Evolutionary conservation across 2,329 filamentous ascomycete genomes (phyloP).

Genomic region (Esteya vermicola): DNA sequence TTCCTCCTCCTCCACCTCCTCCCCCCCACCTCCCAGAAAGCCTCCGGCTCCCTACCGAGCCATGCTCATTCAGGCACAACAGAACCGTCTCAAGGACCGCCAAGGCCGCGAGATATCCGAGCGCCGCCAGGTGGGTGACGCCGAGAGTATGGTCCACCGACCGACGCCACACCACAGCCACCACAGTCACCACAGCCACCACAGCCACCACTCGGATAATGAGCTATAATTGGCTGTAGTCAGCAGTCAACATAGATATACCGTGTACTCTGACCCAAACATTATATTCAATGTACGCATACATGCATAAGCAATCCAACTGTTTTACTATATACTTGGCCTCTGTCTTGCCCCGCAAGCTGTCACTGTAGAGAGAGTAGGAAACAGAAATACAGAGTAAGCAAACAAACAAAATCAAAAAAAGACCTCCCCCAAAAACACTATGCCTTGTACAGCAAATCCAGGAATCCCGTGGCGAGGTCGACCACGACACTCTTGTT

Average conservation of each 20-base stretch:
- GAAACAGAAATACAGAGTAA: not conserved
- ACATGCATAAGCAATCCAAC: no score
- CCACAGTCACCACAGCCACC: no score
- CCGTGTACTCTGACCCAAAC: no score
- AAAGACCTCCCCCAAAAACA: not conserved
- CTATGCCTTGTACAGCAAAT: slow-evolving; percentile 66
- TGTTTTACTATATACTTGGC: no score
- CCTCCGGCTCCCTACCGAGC: no score
- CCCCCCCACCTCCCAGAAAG: slow-evolving; percentile 11
- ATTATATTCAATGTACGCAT: no score
- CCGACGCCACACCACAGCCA: slow-evolving; percentile 16
- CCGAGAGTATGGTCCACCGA: slow-evolving; percentile 58
- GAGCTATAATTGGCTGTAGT: no score
- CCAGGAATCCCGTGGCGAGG: slow-evolving; percentile 78
- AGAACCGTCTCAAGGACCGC: slow-evolving; percentile 50
- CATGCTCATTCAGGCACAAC: slow-evolving; percentile 42
- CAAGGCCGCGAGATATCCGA: slow-evolving; percentile 57
- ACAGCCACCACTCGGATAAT: slow-evolving; percentile 19
- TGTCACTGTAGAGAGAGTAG: no score
- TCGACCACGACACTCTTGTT: slow-evolving; percentile 93
- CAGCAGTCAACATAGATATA: not conserved
- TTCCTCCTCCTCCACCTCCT: not conserved
- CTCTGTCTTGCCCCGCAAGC: no score
- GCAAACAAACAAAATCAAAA: not conserved
- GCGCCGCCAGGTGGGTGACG: slow-evolving; percentile 81